Base-by-base conservation (phyloP, 306 rosid species). In the Trifolium dubium region DNA sequence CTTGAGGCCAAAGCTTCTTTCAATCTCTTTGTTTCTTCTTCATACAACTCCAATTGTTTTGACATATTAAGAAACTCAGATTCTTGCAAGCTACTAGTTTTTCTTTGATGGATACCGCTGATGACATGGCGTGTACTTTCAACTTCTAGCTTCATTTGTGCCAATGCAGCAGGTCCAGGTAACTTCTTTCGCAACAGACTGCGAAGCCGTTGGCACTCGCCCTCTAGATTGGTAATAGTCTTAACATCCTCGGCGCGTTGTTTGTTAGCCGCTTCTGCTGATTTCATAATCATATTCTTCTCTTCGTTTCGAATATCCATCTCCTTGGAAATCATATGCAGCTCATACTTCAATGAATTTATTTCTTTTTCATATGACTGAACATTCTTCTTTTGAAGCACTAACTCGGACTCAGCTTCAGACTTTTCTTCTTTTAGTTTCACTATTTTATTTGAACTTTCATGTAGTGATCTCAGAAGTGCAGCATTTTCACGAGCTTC, bases 131-230 rank as follows among this genome's bases (percentile, higher is more conserved):
- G 86, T 70, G 88, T 88, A 83, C 74, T 89, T 64, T 89, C 96
- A 71, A 88, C 91, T 82, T 93, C 97, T 46, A 91, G 83, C 91
- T 88, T 93, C 96, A 93, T 93, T 82, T 93, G 98, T 30, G 96
- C 93, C 61, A 93, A 82, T 41, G 98, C 93, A 65, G 98, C 98
- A 49, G 93, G 92, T 60, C 98, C 98, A 5, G 98, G 98, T 69
- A 93, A 80, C 88, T 93, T 93, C 83, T 91, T 93, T 71, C 97
- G 82, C 83, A 93, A 85, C 67, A 93, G 86, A 67, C 91, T 80
- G 5, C 98, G 96, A 17, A 93, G 85, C 66, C 93, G 82, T 80
- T 93, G 98, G 78, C 97, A 88, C 78, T 93, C 98, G 3, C 88
- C 88, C 82, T 93, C 98, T 59, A 93, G 83, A 85, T 86, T 91